Evolutionary conservation across 345 rosid species (phyloP).

Genomic region (Triadica sebifera): DNA sequence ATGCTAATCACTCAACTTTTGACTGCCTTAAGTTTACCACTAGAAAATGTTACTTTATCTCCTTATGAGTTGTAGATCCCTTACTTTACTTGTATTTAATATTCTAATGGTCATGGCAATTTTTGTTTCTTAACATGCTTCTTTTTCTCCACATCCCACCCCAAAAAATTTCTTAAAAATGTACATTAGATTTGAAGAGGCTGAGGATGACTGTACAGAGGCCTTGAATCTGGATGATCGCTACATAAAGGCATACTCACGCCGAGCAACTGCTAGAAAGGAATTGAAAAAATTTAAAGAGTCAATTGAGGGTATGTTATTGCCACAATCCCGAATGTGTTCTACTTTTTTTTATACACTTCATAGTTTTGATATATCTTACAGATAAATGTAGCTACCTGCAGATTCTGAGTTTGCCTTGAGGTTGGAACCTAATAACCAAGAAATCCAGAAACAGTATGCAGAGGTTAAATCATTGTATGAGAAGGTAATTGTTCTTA

Average conservation of each 20-base stretch:
- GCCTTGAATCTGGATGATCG: slow-evolving; percentile 86
- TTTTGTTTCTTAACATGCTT: background rate
- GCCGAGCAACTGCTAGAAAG: slow-evolving; percentile 85
- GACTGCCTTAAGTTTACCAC: background rate
- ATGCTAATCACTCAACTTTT: background rate
- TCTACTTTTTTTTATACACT: slow-evolving; percentile 4
- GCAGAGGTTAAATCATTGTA: slow-evolving; percentile 63
- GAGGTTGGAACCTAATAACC: slow-evolving; percentile 81
- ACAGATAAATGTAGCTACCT: slow-evolving; percentile 24
- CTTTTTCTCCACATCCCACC: slow-evolving; percentile 5
- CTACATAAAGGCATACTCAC: slow-evolving; percentile 84
- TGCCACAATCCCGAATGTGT: background rate
- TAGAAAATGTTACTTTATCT: background rate
- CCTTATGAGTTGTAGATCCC: background rate
- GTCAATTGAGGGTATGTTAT: slow-evolving; percentile 65
- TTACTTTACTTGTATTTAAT: background rate
- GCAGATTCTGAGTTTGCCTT: slow-evolving; percentile 91
- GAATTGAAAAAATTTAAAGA: slow-evolving; percentile 71
- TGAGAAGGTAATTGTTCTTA: slow-evolving; percentile 50
- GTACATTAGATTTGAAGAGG: slow-evolving; percentile 62
- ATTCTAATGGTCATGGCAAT: background rate
- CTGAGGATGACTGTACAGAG: slow-evolving; percentile 93
- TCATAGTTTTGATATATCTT: slow-evolving; percentile 19
- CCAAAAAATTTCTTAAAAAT: background rate
- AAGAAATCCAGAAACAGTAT: slow-evolving; percentile 78